A percentile compares a stretch with the other conserved stretches of the same genome.
Conservation (phyloP, 345 rosid genomes). For the sweet orange (Citrus sinensis) region DNA sequence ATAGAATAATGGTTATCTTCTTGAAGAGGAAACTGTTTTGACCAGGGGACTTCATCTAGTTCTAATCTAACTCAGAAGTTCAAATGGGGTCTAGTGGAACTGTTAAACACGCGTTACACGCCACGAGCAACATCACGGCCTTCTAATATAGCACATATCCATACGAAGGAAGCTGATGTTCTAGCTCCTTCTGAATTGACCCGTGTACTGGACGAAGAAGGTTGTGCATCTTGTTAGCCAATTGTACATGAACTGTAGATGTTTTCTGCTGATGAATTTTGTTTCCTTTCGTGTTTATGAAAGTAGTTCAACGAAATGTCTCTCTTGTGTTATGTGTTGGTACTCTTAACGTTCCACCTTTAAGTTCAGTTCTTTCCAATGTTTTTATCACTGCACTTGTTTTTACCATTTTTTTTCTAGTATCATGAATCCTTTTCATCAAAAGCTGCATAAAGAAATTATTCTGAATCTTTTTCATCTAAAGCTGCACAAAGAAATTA, state of each 20-base stretch:
- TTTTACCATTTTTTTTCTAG: neutral
- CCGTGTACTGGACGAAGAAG: slow-evolving; percentile 53
- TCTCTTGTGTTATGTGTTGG: neutral
- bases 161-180: slow-evolving; percentile 55
- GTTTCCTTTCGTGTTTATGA: neutral
- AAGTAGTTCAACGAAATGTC: neutral
- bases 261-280: neutral
- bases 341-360: neutral
- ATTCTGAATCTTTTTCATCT: neutral
- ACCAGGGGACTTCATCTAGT: too few relatives aligned
- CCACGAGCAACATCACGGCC: too few relatives aligned
- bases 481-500: neutral
- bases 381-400: neutral
- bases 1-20: too few relatives aligned
- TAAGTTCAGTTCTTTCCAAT: neutral
- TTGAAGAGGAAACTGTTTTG: too few relatives aligned
- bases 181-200: slow-evolving; percentile 55
- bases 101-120: too few relatives aligned
- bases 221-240: slow-evolving; percentile 26
- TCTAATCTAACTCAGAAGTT: too few relatives aligned
- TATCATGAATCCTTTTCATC: neutral
- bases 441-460: too few relatives aligned
- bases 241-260: slow-evolving; percentile 4
- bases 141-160: too few relatives aligned
- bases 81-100: too few relatives aligned